Evolutionary conservation across 176 grass and related monocot genomes (phyloP), one percentile per base, ranked within the genome.

Genomic region (Triticum dicoccoides): DNA sequence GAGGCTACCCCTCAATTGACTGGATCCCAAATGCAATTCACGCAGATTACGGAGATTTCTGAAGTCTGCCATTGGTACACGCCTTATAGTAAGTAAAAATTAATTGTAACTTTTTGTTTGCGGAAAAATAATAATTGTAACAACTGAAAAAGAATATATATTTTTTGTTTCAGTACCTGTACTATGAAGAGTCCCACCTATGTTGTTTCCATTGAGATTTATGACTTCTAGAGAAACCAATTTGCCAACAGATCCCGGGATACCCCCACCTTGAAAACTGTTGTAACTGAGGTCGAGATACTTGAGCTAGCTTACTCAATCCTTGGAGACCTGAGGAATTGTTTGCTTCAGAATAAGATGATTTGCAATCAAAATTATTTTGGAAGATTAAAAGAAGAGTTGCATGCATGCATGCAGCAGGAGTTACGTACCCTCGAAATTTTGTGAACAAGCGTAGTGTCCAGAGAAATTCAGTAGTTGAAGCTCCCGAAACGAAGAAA

Each of bases 271-370:
- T 42, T 42, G 41, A 11, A 87, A 61, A n/a, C 2, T 23, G 17
- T 74, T 87, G 0, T 0, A 3, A 15, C 68, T 44, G 44, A 84
- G 82, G 68, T 84, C 56, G 9, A 84, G 82, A 73, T 84, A 72
- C 32, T 61, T 70, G 34, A 84, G 82, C 32, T 75, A 84, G 82
- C 32, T 75, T 75, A 39, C 17, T 84, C 49, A 84, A 74, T 29
- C 65, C 42, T 84, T n/a, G 45, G 8, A 84, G 44, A 9, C 54
- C 35, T 76, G 39, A 77, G 9, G 4, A 12, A 13, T 52, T 32
- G 15, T 52, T 30, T 32, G 3, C 14, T 44, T 20, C 15, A 20
- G 25, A 54, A 33, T 56, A 42, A 11, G 52, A 77, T 76, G 44
- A 25, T 24, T 0, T 6, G 3, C 32, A 84, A 74, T 10, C 82